A percentile compares a stretch with the other conserved stretches of the same genome.
Evolutionary conservation across 441 rosid genomes (phyloP).

Genomic region (Pelargonium cotyledonis): DNA sequence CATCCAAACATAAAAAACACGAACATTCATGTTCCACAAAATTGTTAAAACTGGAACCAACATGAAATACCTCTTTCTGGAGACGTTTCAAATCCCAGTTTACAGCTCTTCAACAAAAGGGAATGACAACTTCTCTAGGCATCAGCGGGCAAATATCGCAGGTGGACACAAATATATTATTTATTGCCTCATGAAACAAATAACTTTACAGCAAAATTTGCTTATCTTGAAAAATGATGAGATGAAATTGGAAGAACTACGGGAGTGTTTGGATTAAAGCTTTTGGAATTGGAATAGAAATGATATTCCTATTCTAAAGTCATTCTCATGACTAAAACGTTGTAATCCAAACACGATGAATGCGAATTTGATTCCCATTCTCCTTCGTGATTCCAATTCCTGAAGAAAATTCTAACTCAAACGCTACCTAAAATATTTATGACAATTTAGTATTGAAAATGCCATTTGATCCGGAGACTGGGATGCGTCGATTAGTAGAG

Average conservation of each 20-base stretch:
- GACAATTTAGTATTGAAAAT: constrained; percentile 45
- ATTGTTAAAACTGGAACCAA: neutral
- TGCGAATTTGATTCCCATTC: no score
- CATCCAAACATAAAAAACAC: no score
- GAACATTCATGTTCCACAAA: neutral
- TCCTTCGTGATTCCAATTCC: no score
- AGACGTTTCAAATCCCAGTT: neutral
- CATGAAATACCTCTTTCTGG: neutral
- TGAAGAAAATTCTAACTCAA: no score
- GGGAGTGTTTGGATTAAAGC: no score
- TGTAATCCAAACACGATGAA: no score
- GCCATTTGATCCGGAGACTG: constrained; percentile 45
- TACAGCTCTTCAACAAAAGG: neutral
- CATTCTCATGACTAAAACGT: no score
- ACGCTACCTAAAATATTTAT: constrained; percentile 19
- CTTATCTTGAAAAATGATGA: neutral
- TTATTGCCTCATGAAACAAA: neutral
- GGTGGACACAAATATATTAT: neutral
- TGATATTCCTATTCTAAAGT: no score
- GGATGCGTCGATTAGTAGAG: constrained; percentile 33
- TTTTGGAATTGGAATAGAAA: no score
- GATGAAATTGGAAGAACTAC: no score
- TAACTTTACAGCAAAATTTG: neutral
- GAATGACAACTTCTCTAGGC: neutral
- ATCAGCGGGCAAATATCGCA: no score